Conservation (phyloP, 805 yeast species). For the Sungouiella thailandica region DNA sequence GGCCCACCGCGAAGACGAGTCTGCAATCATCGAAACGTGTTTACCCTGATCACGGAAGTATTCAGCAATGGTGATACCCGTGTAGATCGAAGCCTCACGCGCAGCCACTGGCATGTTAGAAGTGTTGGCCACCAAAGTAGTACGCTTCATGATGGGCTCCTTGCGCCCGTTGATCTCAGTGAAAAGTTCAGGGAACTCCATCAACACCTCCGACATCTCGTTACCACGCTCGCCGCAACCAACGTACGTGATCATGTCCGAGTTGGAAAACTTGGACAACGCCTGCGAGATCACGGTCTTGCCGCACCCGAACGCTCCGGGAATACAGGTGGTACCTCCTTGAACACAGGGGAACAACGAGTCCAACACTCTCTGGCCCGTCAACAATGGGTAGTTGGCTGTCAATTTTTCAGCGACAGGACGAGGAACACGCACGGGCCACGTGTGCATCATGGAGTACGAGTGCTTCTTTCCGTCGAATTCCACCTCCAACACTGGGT, state of each 20-base stretch:
- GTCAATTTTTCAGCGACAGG: slow-evolving; percentile 93
- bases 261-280: slow-evolving; percentile 93
- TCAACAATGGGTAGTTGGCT: slow-evolving; percentile 91
- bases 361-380: slow-evolving; percentile 98
- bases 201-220: slow-evolving; percentile 98
- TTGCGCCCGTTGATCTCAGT: slow-evolving; percentile 88
- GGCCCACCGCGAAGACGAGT: slow-evolving; percentile 99
- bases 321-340: slow-evolving; percentile 99
- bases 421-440: slow-evolving; percentile 99
- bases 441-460: slow-evolving; percentile 94
- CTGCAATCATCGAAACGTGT: slow-evolving; percentile 98
- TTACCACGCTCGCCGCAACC: slow-evolving; percentile 97
- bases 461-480: slow-evolving; percentile 79
- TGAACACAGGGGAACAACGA: slow-evolving; percentile 98
- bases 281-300: slow-evolving; percentile 98
- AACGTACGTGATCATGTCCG: slow-evolving; percentile 92
- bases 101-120: slow-evolving; percentile 99
- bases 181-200: slow-evolving; percentile 98
- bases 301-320: slow-evolving; percentile 99
- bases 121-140: slow-evolving; percentile 96
- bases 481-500: slow-evolving; percentile 86
- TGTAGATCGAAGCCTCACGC: slow-evolving; percentile 98
- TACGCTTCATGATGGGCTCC: slow-evolving; percentile 99
- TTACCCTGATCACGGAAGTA: slow-evolving; percentile 99
- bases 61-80: slow-evolving; percentile 98